These are phyloP conservation scores for Trypanosoma brucei DNA, from an alignment of 208 protist genomes.

Conservation along the genomic window DNA sequence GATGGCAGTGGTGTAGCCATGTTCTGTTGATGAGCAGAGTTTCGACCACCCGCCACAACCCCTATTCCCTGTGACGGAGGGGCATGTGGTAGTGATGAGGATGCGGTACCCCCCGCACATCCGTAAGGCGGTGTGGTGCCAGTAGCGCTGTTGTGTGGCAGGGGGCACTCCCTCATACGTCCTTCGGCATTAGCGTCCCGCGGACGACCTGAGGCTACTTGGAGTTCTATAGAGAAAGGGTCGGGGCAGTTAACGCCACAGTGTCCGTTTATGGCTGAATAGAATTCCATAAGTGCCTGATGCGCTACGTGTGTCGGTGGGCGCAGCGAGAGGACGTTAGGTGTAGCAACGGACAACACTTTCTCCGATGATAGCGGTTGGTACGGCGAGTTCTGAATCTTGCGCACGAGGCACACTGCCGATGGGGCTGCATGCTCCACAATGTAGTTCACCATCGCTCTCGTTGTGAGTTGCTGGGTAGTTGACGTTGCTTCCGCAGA, in stretches of 20 bases:
- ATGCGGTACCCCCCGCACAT: too few species aligned
- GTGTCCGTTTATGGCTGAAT: constrained; percentile 54
- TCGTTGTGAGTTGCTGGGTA: neutral
- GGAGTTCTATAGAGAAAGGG: constrained; percentile 15
- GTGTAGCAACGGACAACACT: constrained; percentile 37
- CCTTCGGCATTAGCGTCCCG: neutral
- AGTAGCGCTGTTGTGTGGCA: too few species aligned
- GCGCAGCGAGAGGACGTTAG: constrained; percentile 54
- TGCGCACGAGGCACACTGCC: constrained; percentile 59
- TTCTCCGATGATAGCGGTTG: constrained; percentile 40
- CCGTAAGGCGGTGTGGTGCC: too few species aligned
- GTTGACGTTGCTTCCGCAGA: neutral
- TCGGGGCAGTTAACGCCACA: constrained; percentile 45
- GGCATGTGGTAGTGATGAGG: too few species aligned
- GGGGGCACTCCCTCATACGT: neutral
- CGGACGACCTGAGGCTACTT: neutral
- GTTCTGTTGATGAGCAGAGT: too few species aligned
- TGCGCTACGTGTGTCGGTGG: constrained; percentile 57
- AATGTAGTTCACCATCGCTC: constrained; percentile 45
- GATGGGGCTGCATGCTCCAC: constrained; percentile 50
- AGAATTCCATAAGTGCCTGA: constrained; percentile 77
- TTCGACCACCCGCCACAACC: too few species aligned
- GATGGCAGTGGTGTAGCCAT: too few species aligned
- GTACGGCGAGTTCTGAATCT: constrained; percentile 55
- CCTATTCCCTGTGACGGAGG: too few species aligned